These are phyloP conservation scores for Pichia sp. DNA, from an alignment of 1,139 yeast species.

Conservation along the genomic window DNA sequence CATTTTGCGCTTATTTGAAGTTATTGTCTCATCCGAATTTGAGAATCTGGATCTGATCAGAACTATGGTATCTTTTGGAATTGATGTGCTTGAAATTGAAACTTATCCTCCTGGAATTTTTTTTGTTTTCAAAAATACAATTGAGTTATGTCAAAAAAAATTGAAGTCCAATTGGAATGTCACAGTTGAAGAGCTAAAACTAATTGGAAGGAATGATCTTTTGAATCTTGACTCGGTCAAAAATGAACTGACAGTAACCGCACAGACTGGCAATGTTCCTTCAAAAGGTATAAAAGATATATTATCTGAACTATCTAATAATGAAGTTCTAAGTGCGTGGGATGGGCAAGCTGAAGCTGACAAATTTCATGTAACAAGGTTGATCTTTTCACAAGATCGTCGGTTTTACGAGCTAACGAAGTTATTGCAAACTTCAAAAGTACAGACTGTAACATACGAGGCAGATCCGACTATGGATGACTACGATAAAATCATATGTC, in stretches of 20 bases:
- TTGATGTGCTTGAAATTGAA: constrained; percentile 52
- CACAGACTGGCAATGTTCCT: background rate
- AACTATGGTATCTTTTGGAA: constrained; percentile 52
- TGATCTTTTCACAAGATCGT: constrained; percentile 74
- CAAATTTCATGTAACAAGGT: constrained; percentile 57
- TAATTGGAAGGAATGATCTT: constrained; percentile 68
- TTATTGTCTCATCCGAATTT: constrained; percentile 52
- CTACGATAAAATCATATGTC: constrained; percentile 52
- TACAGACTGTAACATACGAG: constrained; percentile 39
- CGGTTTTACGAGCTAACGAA: constrained; percentile 75
- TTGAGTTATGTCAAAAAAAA: constrained; percentile 53
- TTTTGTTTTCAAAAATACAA: constrained; percentile 59
- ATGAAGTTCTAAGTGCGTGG: constrained; percentile 54
- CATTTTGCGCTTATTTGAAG: constrained; percentile 56
- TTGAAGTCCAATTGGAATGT: constrained; percentile 47
- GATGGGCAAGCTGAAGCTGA: constrained; percentile 67
- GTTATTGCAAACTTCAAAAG: constrained; percentile 63
- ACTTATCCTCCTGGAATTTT: constrained; percentile 71
- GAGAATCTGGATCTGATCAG: constrained; percentile 52
- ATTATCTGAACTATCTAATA: constrained; percentile 30
- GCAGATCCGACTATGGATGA: constrained; percentile 42
- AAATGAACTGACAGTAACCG: background rate
- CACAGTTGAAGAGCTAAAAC: constrained; percentile 44
- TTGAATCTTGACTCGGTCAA: constrained; percentile 21
- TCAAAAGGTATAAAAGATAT: constrained; percentile 45